Base-by-base conservation (phyloP, 2,329 filamentous ascomycete genomes). In the Alternaria dauci region DNA sequence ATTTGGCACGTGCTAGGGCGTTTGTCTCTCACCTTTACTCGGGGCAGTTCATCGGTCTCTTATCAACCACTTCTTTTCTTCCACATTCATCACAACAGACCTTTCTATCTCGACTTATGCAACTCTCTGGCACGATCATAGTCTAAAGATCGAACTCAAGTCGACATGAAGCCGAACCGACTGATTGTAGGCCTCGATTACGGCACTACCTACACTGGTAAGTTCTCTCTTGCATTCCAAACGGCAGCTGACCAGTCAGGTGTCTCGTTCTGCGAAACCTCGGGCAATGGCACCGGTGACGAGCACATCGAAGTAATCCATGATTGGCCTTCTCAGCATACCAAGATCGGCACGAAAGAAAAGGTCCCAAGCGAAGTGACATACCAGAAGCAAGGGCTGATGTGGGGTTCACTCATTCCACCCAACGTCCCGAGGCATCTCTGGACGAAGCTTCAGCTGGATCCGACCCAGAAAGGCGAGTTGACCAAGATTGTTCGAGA, bases 401-500 rank as follows among this genome's bases (percentile, higher is more conserved):
- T 12, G 20, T 66, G 61, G 58, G 61, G 63, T 1, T 56, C 55
- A 3, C 6, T 53, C 0, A 70, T 72, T 12, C 54, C 67, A 0
- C 42, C 64, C 0, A 41, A 76, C 48, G 55, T 69, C 0, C 44
- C 65, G 30, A 64, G 77, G 0, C 66, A 76, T 38, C 69, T 75
- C 55, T 78, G 74, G 71, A 78, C 73, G 0, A 77, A 78, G 52
- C 59, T 78, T 0, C 55, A 70, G 11, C 62, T 77, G 0, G 73
- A 78, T 8, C 26, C 26, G 8, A 28, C 26, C 26, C 26, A 28
- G 26, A 8, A 28, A 6, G 7, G 7, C 7, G 26, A n/a, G n/a
- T n/a, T n/a, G n/a, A n/a, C n/a, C n/a, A n/a, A n/a, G n/a, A n/a
- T n/a, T n/a, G n/a, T n/a, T n/a, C n/a, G n/a, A n/a, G n/a, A n/a